Percentiles rank a stretch among this genome's conserved stretches.
phyloP scores from a whole-genome alignment of 2,329 filamentous ascomycete species.

The Aspergillus sp. region DNA sequence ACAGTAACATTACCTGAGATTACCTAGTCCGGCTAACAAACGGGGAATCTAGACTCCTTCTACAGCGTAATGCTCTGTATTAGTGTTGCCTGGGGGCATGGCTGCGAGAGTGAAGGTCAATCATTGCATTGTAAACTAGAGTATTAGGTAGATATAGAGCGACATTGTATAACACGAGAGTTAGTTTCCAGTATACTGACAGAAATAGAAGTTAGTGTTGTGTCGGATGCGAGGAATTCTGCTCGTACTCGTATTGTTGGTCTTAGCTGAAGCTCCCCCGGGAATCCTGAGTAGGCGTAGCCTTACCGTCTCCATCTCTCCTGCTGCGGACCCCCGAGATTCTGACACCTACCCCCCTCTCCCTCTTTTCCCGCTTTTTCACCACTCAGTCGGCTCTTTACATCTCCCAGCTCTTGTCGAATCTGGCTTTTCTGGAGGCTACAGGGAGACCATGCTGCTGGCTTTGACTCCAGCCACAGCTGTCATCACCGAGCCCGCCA shows the following conservation, averaged over 20 bases:
- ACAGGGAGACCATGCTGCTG: conserved; percentile 9
- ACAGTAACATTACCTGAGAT: conserved; percentile 16
- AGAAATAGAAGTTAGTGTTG: not conserved
- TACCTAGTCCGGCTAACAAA: not conserved
- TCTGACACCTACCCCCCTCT: not conserved
- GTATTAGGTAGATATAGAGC: too few species aligned
- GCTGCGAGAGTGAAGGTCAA: not conserved
- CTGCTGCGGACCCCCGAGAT: not conserved
- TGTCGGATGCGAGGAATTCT: not conserved
- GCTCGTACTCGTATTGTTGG: conserved; percentile 5
- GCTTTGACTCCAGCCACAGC: conserved; percentile 7
- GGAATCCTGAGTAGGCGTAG: not conserved
- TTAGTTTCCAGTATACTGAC: not conserved
- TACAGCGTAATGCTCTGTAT: not conserved
- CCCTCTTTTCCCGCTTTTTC: not conserved
- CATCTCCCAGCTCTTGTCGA: not conserved
- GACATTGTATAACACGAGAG: too few species aligned
- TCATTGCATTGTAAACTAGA: too few species aligned
- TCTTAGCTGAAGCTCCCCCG: not conserved
- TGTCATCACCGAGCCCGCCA: not conserved
- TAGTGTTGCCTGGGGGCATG: not conserved
- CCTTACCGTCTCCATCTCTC: not conserved
- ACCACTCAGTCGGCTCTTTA: not conserved
- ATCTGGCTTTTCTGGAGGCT: not conserved
- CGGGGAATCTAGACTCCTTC: not conserved